Conservation (phyloP, 225 moss, liverwort and hornwort genomes). For the Climacium dendroides region DNA sequence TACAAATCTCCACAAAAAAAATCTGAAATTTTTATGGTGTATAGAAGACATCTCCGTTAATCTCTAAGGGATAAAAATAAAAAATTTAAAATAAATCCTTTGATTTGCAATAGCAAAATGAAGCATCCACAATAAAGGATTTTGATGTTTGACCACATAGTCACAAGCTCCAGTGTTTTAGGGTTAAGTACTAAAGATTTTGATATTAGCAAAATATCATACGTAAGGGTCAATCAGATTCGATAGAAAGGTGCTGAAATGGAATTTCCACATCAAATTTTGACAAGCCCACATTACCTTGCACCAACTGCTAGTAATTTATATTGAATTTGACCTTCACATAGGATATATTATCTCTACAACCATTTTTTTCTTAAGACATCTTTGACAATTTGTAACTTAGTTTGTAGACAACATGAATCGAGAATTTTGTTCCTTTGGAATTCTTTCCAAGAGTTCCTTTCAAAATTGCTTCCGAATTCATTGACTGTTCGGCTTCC, state of each 20-base stretch:
- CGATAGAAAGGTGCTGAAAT: too few species aligned
- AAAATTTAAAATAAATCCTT: too few species aligned
- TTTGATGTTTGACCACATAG: too few species aligned
- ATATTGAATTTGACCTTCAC: too few species aligned
- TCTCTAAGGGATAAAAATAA: background rate
- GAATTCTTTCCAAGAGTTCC: background rate
- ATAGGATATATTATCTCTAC: background rate
- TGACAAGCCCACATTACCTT: too few species aligned
- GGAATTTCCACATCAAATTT: too few species aligned
- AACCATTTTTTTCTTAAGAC: background rate
- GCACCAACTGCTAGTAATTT: too few species aligned
- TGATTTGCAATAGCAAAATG: background rate
- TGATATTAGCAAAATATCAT: too few species aligned
- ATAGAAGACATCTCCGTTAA: background rate
- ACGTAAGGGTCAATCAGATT: too few species aligned
- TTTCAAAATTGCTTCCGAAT: background rate
- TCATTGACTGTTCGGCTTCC: too few species aligned
- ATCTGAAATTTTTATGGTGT: fast-evolving
- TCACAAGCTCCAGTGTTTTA: too few species aligned
- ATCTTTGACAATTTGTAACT: background rate
- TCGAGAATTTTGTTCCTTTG: background rate
- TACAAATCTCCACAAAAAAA: background rate
- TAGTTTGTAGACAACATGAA: background rate
- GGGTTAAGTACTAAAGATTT: too few species aligned
- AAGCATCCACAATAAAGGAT: background rate